Evolutionary conservation across 2,329 filamentous ascomycete genomes (phyloP), one percentile per base, ranked within the genome.

Genomic region (Pseudogymnoascus sp.): DNA sequence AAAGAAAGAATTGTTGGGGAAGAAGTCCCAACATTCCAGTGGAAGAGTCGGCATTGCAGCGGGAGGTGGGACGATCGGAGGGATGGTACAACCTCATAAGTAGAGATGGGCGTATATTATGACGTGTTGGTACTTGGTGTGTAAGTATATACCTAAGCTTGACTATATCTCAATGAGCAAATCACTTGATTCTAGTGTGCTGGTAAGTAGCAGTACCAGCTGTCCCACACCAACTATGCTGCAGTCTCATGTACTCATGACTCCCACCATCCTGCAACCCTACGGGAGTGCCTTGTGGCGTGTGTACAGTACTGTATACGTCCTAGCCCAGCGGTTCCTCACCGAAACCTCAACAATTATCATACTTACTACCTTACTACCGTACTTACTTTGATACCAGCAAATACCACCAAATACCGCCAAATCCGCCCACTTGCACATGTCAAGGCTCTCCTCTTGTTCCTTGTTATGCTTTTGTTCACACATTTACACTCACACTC

Each of bases 321-420:
- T 33, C 50, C 16, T 35, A 3, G 24, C 3, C 7, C 11, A 10
- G 11, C 5, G 29, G 7, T 19, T 56, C 11, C 50, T 56, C 50
- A 56, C 50, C 50, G 50, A 56, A 56, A 56, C 50, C 50, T 56
- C 50, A 56, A 56, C 50, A 56, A 56, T 56, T 56, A 56, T 56
- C 29, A 35, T 47, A 24, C 21, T 26, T 47, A 19, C 19, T 19
- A 19, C 19, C 21, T 26, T 47, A 19, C 19, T 19, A 19, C 19
- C 19, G 19, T 19, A 19, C 19, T 19, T 19, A 19, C 19, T 19
- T 19, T 19, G 19, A 19, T 19, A 19, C 19, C 19, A 19, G 19
- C 19, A 16, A n/a, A 33, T 47, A 24, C 26, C 26, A 29, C 3
- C 26, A 29, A 11, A 14, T 14, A 38, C 13, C 37, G 2, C 2